A percentile compares a stretch with the other conserved stretches of the same genome.
Conservation (phyloP, 139 green algal genomes). For the Chlorella vulgaris region DNA sequence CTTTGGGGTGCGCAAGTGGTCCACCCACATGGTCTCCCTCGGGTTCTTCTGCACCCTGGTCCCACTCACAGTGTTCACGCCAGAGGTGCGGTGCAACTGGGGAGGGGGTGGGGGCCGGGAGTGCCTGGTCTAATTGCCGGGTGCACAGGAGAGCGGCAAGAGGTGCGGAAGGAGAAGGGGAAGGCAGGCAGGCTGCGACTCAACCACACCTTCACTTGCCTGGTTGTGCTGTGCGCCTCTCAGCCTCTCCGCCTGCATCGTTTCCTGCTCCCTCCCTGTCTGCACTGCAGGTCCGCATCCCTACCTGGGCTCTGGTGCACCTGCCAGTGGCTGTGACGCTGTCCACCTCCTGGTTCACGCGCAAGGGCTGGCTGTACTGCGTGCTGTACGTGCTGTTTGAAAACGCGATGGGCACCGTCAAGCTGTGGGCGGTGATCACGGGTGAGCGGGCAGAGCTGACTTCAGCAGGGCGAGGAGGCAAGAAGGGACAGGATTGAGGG, state of each 20-base stretch:
- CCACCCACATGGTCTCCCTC: conserved; percentile 81
- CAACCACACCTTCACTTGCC: neutral
- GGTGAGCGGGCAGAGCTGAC: too few species aligned
- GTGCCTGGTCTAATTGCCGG: too few species aligned
- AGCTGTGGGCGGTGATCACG: conserved; percentile 77
- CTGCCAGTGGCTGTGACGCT: conserved; percentile 79
- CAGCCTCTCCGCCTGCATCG: neutral
- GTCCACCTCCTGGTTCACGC: conserved; percentile 78
- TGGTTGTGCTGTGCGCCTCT: neutral
- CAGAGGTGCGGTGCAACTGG: conserved; percentile 46
- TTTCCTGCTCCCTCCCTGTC: too few species aligned
- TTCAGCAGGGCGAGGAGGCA: too few species aligned
- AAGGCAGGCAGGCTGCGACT: too few species aligned
- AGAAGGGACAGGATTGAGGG: too few species aligned
- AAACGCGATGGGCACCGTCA: conserved; percentile 90
- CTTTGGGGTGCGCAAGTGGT: conserved; percentile 81
- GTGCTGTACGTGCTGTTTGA: conserved; percentile 90
- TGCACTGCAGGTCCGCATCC: conserved; percentile 69
- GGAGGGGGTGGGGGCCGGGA: too few species aligned
- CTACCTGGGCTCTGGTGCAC: conserved; percentile 84
- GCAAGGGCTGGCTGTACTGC: conserved; percentile 63
- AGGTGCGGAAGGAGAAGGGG: too few species aligned
- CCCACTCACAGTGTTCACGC: conserved; percentile 71
- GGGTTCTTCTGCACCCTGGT: conserved; percentile 88
- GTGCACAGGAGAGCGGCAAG: too few species aligned